These are phyloP conservation scores for Tricladium varicosporioides DNA, from an alignment of 2,329 filamentous ascomycete genomes.

Conservation along the genomic window DNA sequence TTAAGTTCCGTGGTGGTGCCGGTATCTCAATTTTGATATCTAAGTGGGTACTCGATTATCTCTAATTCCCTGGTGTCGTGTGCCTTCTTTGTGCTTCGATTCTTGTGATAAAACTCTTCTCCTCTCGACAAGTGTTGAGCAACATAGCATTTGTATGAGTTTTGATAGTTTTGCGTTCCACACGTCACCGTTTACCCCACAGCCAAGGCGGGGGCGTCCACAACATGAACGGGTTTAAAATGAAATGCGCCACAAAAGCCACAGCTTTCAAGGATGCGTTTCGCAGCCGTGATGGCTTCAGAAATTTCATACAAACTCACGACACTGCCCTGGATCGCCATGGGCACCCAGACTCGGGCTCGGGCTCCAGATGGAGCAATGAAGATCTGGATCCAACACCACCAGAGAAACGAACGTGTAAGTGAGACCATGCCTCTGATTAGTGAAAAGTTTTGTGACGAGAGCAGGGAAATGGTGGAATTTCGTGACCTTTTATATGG, in stretches of 20 bases:
- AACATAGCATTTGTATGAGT: too few species aligned
- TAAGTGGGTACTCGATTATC: constrained; percentile 6
- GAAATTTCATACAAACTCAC: constrained; percentile 4
- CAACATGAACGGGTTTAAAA: constrained; percentile 17
- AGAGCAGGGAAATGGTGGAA: constrained; percentile 36
- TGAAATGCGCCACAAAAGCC: constrained; percentile 13
- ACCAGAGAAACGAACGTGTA: constrained; percentile 38
- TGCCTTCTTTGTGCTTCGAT: neutral
- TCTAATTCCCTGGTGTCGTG: neutral
- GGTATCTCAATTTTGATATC: neutral
- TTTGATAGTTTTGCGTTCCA: too few species aligned
- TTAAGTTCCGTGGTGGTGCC: neutral
- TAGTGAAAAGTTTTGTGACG: too few species aligned
- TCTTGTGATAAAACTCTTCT: too few species aligned
- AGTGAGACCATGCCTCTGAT: neutral
- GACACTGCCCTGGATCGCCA: constrained; percentile 23
- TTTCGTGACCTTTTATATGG: constrained; percentile 39
- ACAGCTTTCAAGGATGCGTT: constrained; percentile 61
- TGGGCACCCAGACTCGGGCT: constrained; percentile 17
- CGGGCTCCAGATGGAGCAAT: constrained; percentile 24
- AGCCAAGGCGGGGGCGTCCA: neutral
- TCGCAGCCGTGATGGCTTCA: constrained; percentile 68
- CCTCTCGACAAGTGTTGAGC: too few species aligned
- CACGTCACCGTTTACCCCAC: too few species aligned
- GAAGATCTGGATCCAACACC: constrained; percentile 39